Percentiles rank a stretch among this genome's conserved stretches.
phyloP scores from a whole-genome alignment of 148 eudicot genomes.

The Camellia granthamiana region DNA sequence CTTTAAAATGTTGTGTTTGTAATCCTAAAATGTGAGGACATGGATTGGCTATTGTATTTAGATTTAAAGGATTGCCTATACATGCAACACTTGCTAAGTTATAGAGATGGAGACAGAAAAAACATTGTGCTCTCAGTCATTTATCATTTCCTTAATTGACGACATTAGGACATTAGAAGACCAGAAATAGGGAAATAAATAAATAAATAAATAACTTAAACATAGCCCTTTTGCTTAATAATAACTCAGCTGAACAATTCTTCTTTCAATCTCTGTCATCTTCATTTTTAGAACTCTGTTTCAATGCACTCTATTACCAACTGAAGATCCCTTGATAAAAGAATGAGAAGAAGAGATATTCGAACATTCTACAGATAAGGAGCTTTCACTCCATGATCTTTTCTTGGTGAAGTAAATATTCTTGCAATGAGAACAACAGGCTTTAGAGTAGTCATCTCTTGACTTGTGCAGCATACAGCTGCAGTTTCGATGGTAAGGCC shows the following conservation, averaged over 20 bases:
- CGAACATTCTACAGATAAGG: conserved; percentile 13
- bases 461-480: conserved; percentile 22
- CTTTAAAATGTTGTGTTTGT: no score
- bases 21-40: no score
- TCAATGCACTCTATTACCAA: background rate
- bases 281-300: background rate
- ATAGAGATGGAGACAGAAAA: background rate
- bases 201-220: background rate
- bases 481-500: conserved; percentile 30
- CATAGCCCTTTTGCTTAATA: no score
- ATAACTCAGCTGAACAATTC: background rate
- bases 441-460: background rate
- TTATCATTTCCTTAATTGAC: no score
- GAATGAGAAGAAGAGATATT: conserved; percentile 8
- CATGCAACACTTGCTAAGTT: background rate
- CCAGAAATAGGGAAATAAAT: background rate
- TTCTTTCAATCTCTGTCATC: background rate
- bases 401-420: conserved; percentile 11
- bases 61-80: no score
- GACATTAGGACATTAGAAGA: background rate
- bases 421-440: background rate
- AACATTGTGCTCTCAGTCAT: no score
- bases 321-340: background rate
- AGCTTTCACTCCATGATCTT: background rate
- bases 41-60: no score